Base-by-base conservation (phyloP, 2,329 filamentous ascomycete genomes). In the Pseudogymnoascus sp. region DNA sequence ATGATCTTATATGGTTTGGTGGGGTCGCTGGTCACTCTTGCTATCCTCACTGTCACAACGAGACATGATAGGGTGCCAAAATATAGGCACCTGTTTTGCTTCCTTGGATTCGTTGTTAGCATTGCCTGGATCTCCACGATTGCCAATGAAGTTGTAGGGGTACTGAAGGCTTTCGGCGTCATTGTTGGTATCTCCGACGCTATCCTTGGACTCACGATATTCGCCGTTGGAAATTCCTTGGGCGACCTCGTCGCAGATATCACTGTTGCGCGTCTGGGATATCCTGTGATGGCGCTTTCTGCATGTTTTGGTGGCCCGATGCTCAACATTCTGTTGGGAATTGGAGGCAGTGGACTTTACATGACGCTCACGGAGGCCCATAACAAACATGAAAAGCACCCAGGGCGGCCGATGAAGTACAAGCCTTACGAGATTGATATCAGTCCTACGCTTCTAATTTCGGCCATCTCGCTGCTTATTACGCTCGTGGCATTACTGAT, bases 291-390 rank as follows among this genome's bases (percentile, higher is more conserved):
- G 94, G 94, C 94, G 39, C 71, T 88, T 41, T 92, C 90, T 35
- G 94, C 94, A 4, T 99, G 94, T 73, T 97, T 99, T 73, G 94
- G 94, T n/a, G 95, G 94, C 0, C 94, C 94, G 0, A 93, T 99
- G 91, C 83, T 99, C 41, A 99, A 99, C 70, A 99, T 99, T 65
- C 78, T 99, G 0, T 83, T 99, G 3, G 94, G 94, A 0, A 92
- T 99, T 60, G 94, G 94, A n/a, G 80, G 97, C 3, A 90, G 89
- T 27, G 94, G 94, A 13, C 83, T 91, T 39, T 95, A 92, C 72
- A 94, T 97, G 83, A 92, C 90, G 62, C 80, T 95, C 13, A 82
- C 82, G 61, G 81, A 84, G 33, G 89, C 88, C 15, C 84, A 88
- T 68, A 80, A 84, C 65, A 80, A 80, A 60, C 85, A 90, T 64